Base-by-base conservation (phyloP, 192 early-diverging fungal species). In the Funneliformis geosporum region DNA sequence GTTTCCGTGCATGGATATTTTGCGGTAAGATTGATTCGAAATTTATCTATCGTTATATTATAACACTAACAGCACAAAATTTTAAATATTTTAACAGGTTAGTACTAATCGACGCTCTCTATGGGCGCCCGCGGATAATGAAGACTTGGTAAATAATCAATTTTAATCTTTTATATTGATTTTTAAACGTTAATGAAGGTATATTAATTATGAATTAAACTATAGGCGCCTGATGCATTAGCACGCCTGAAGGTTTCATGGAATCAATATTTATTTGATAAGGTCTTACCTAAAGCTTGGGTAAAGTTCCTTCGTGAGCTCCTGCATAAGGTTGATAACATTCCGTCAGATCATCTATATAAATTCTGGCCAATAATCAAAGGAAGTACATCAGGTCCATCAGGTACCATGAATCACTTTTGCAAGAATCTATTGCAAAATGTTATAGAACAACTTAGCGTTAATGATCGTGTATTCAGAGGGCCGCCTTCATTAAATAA, bases 321-420 rank as follows among this genome's bases (percentile, higher is more conserved):
- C 4, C 18, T 16, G 18, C 0, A 14, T 18, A 50, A 55, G 1
- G 50, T 55, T 55, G 4, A 14, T 21, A 21, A 55, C 18, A 55
- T 55, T 55, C 16, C 6, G 21, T 55, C 18, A 21, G 4, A 55
- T 21, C 16, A 55, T n/a, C 7, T 55, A 7, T 55, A 55, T 55
- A n/a, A 55, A 55, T 55, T 72, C 27, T 72, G 70, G 70, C 70
- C 70, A 47, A 47, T 28, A 47, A 2, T 28, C 33, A 23, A n/a
- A 23, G 25, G 12, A 28, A 4, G 1, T 28, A 18, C 9, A n/a
- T 72, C 70, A 1, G 2, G 1, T 28, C 6, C 9, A n/a, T 72
- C 70, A 1, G 2, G 40, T 27, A 55, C 2, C 44, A 27, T 27
- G 1, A 14, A 8, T 47, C 25, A 27, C 4, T 72, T 72, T 16